phyloP scores from a whole-genome alignment of 2,329 filamentous ascomycete species.

The Camptophora hylomeconis region DNA sequence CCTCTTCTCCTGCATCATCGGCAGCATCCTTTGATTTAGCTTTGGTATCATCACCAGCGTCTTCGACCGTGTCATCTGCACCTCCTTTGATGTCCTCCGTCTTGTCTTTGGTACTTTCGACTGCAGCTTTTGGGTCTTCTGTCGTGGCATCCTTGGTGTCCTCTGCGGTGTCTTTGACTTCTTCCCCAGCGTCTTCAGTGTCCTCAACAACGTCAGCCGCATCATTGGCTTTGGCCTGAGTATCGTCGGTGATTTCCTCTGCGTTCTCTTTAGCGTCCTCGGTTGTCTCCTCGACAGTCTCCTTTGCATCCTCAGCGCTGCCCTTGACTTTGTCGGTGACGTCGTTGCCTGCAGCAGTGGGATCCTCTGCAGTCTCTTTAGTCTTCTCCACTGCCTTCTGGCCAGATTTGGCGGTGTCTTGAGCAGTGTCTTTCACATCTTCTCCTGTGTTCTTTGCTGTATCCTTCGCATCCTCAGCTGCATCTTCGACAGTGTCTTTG shows the following conservation, averaged over 20 bases:
- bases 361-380: slow-evolving; percentile 7
- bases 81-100: slow-evolving; percentile 6
- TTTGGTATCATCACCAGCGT: slow-evolving; percentile 21
- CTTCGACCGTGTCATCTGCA: slow-evolving; percentile 26
- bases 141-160: slow-evolving; percentile 8
- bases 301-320: slow-evolving; percentile 40
- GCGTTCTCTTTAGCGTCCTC: slow-evolving; percentile 20
- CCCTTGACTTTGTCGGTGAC: slow-evolving; percentile 20
- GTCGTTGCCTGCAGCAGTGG: slow-evolving; percentile 10
- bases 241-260: slow-evolving; percentile 17
- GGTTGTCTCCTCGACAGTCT: slow-evolving; percentile 21
- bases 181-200: slow-evolving; percentile 5
- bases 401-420: slow-evolving; percentile 8
- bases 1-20: slow-evolving; percentile 22
- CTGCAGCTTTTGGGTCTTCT: slow-evolving; percentile 25
- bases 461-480: slow-evolving; percentile 15
- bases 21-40: slow-evolving; percentile 26
- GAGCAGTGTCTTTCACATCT: slow-evolving; percentile 8
- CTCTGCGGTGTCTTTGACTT: slow-evolving; percentile 7
- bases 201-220: slow-evolving; percentile 31
- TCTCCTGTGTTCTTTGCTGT: slow-evolving; percentile 19
- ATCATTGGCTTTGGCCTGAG: slow-evolving; percentile 23
- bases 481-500: slow-evolving; percentile 25
- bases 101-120: slow-evolving; percentile 41
- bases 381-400: slow-evolving; percentile 3